Evolutionary conservation across 148 eudicot genomes (phyloP), one percentile per base, ranked within the genome.

Genomic region (Vaccinium macrocarpon): DNA sequence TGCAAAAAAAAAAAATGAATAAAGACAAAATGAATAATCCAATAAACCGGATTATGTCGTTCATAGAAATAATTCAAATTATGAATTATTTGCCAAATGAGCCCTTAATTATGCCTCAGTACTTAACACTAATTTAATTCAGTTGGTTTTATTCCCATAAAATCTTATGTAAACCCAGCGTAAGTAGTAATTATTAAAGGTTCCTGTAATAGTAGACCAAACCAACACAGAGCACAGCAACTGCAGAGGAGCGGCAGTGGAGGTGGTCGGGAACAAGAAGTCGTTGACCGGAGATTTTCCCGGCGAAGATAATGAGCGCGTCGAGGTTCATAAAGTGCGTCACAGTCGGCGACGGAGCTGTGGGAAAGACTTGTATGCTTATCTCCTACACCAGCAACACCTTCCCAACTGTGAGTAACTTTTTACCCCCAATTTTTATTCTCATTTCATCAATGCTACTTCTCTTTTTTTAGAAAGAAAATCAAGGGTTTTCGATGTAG

Each of bases 291-390:
- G 79, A 49, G 56, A 13, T 2, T 57, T 53, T 35, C 27, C 29
- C 51, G 61, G 84, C 14, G 29, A 13, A 51, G 53, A 74, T 19
- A 64, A 89, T 89, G 91, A 88, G 87, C 56, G 87, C 86, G 23
- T 87, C 91, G 35, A 87, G 89, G 86, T 89, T 89, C 86, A 87
- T 89, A 46, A 89, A 89, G 87, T 87, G 91, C 68, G 91, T 89
- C 35, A 89, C 91, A 13, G 91, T 89, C 68, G 89, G 91, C 16
- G 91, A 89, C 70, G 91, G 91, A 64, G 91, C 90, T 52, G 90
- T 89, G 25, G 91, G 91, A 16, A 89, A 87, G 79, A 89, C 91
- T 87, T 89, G 91, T 86, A 78, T 89, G 89, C 91, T 89, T 50
- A 89, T 89, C 82, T 89, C 89, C 76, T 89, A 88, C 86, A 88